Base-by-base conservation (phyloP, 257 asterid species). In the Anisodus tanguticus region DNA sequence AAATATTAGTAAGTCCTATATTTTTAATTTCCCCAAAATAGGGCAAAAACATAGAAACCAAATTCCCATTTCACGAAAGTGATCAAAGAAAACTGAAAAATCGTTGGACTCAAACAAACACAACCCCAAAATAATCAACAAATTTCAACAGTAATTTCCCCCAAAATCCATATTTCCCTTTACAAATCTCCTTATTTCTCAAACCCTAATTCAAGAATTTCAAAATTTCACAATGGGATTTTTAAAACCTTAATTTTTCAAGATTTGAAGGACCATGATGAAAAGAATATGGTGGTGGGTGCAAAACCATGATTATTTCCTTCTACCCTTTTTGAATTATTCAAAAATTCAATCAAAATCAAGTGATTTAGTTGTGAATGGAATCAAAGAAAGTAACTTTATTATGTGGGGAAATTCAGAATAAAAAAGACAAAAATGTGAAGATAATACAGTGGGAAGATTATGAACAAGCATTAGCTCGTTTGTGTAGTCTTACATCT, bases 371-470 rank as follows among this genome's bases (percentile, higher is more conserved):
- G 60, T 82, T 82, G 84, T 66, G 60, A 82, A 82, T 82, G 84
- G 84, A 82, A 82, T 39, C 84, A 43, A 82, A 82, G 79, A 82
- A 66, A 82, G 11, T 62, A 0, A 66, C 63, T 16, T 51, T 68
- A 68, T 51, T 68, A 68, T 41, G 26, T 64, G 84, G 57, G 76
- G 84, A 67, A 39, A 74, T 47, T 51, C 80, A 74, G 59, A 49
- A 74, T 47, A 37, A 77, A 9, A 39, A 49, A 51, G 63, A 17
- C 54, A 91, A 89, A 60, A 84, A 81, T 19, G 88, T 82, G 72
- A 92, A 90, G 89, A 85, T 90, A 9, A 76, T 95, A 78, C 93
- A 94, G 83, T 95, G 97, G 98, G 98, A 94, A 90, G 98, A 95
- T 90, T 94, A 92, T 86, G 97, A 95, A 77, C 98, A 93, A 51